Evolutionary conservation across 768 basidiomycete genomes (phyloP), one percentile per base, ranked within the genome.

Genomic region (Cystoderma amianthinum): DNA sequence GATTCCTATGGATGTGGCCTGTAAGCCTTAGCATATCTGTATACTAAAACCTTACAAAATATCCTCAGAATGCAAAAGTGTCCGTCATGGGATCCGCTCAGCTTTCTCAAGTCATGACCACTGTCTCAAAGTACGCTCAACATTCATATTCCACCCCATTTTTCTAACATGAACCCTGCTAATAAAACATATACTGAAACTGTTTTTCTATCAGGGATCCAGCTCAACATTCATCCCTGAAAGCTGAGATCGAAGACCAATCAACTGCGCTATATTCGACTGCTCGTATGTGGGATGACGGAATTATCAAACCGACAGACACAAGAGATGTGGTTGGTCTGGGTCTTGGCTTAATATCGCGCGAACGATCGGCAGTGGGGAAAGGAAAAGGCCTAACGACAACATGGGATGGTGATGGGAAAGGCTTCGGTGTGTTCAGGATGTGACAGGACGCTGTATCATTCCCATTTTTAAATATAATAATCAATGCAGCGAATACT

Each of bases 1-100:
- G 91, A 45, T 96, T 97, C 74, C 62, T 97, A 39, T 97, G 90
- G 88, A 94, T 93, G 90, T 97, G 94, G 94, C 93, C 93, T 44
- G 87, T 89, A 62, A 53, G 85, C 65, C 34, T 3, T 23, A 23
- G 15, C 30, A 46, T 17, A 37, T 13, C 24, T 38, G 24, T 2
- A 34, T 25, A 32, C 38, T 45, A 23, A 30, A 41, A 45, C 16
- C 45, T 43, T 45, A n/a, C 34, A 28, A 41, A 19, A 21, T 44
- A 44, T 30, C 17, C 15, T 30, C 47, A 90, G 82, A 93, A 93
- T 49, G 89, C 93, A 24, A 93, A 86, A 60, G 83, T 95, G 2
- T 87, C 85, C 12, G 94, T 97, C 25, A 97, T 97, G 93, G 93
- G 94, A 24, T 89, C 88, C 2, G 86, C 80, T 6, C 94, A 96